Conservation (phyloP, 148 eudicot genomes). For the Amaranthus cruentus region DNA sequence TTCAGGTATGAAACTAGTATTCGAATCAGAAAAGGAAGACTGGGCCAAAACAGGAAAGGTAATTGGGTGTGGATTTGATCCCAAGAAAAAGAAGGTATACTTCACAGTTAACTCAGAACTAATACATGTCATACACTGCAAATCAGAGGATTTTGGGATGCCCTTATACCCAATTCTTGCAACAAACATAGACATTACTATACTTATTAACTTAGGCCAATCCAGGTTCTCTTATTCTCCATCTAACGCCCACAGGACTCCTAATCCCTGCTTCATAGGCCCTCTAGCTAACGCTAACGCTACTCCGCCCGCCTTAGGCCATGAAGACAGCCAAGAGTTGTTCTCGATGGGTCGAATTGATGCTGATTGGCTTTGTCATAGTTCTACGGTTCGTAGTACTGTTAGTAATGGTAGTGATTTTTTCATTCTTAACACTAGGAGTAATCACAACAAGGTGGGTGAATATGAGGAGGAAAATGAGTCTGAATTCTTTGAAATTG, state of each 20-base stretch:
- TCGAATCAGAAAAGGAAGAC: slow-evolving; percentile 47
- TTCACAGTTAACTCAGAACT: slow-evolving; percentile 72
- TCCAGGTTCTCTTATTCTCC: slow-evolving; percentile 49
- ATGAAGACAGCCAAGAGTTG: slow-evolving; percentile 78
- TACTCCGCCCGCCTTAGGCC: slow-evolving; percentile 26
- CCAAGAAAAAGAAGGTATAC: slow-evolving; percentile 58
- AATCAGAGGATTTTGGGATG: slow-evolving; percentile 52
- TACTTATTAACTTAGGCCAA: slow-evolving; percentile 78
- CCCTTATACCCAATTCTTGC: slow-evolving; percentile 78
- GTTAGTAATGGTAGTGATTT: slow-evolving; percentile 15
- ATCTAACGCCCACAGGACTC: slow-evolving; percentile 57
- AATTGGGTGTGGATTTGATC: slow-evolving; percentile 84
- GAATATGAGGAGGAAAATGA: slow-evolving; percentile 59
- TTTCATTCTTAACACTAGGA: neutral
- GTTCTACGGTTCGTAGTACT: slow-evolving; percentile 27
- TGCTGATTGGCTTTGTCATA: slow-evolving; percentile 47
- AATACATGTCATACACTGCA: slow-evolving; percentile 62
- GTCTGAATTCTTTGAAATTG: slow-evolving; percentile 79
- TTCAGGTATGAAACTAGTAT: slow-evolving; percentile 58
- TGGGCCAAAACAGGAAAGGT: slow-evolving; percentile 57
- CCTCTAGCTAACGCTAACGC: slow-evolving; percentile 34
- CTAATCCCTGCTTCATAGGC: slow-evolving; percentile 76
- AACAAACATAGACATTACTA: slow-evolving; percentile 40
- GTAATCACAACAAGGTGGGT: slow-evolving; percentile 7
- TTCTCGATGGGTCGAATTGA: slow-evolving; percentile 88